phyloP scores from a whole-genome alignment of 2,329 filamentous ascomycete species.

The Coniosporium tulheliwenetii region DNA sequence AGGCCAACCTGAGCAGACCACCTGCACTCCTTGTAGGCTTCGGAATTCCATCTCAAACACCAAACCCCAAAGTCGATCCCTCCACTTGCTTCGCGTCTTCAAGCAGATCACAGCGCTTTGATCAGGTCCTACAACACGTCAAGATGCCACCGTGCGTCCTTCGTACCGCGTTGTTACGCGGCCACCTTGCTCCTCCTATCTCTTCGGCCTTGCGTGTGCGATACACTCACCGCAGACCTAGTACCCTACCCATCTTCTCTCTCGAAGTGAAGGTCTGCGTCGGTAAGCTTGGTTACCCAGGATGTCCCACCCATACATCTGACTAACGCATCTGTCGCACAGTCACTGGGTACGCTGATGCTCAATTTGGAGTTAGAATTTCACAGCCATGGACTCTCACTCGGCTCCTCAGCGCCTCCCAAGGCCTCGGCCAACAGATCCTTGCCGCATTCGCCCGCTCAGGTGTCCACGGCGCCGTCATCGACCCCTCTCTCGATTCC shows the following conservation, averaged over 20 bases:
- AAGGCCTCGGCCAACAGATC: conserved; percentile 16
- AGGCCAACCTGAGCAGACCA: no score
- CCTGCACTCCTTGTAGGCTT: no score
- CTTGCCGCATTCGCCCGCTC: conserved; percentile 15
- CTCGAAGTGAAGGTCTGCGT: conserved; percentile 5
- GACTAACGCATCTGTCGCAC: neutral
- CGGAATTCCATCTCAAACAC: no score
- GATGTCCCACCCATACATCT: neutral
- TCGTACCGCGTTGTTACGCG: neutral
- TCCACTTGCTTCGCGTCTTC: no score
- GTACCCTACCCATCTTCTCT: conserved; percentile 5
- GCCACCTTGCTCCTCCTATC: neutral
- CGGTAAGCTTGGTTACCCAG: neutral
- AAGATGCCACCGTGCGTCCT: conserved; percentile 5
- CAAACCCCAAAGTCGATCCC: no score
- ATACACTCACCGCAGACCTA: conserved; percentile 2
- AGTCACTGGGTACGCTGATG: conserved; percentile 5
- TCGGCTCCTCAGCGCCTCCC: conserved; percentile 8
- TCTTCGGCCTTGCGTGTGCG: neutral
- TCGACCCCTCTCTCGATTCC: conserved; percentile 13
- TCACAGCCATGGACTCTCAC: no score
- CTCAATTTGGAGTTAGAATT: no score
- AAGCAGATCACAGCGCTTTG: no score
- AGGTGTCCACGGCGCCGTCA: conserved; percentile 15
- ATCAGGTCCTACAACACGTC: neutral